These are phyloP conservation scores for Strobilomyces echinocephalus DNA, from an alignment of 768 basidiomycete genomes.

Conservation along the genomic window DNA sequence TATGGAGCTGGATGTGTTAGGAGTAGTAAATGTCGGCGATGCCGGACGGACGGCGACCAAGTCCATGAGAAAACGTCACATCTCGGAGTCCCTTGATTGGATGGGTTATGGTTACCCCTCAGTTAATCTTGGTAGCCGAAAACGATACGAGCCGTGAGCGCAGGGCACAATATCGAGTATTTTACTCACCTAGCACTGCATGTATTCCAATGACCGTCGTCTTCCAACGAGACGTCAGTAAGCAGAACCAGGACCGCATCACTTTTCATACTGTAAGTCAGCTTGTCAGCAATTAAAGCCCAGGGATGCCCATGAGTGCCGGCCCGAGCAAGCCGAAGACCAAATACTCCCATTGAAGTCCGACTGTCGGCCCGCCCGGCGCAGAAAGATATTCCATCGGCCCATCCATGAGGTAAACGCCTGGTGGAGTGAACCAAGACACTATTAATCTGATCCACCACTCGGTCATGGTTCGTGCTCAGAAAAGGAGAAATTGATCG, in stretches of 20 bases:
- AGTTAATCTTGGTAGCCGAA: background rate
- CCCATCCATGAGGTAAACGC: background rate
- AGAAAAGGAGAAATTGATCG: background rate
- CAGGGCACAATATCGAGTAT: too few relatives aligned
- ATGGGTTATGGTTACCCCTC: conserved; percentile 1
- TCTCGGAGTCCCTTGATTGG: background rate
- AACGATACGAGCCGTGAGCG: background rate
- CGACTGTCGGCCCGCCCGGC: background rate
- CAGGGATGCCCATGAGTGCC: too few relatives aligned
- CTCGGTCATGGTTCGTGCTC: background rate
- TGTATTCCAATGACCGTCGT: background rate
- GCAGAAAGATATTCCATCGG: background rate
- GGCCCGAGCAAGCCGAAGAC: too few relatives aligned
- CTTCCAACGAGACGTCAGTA: too few relatives aligned
- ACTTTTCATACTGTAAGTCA: too few relatives aligned
- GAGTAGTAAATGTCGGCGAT: too few relatives aligned
- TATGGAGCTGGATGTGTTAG: background rate
- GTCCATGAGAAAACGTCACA: background rate
- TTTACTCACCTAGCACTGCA: background rate
- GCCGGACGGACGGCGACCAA: background rate
- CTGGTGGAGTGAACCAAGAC: background rate
- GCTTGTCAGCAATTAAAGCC: too few relatives aligned
- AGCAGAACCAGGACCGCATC: too few relatives aligned
- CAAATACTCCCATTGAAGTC: background rate
- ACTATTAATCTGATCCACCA: background rate